These are phyloP conservation scores for Flaveria brownii DNA, from an alignment of 129 eudicot species.

Conservation along the genomic window DNA sequence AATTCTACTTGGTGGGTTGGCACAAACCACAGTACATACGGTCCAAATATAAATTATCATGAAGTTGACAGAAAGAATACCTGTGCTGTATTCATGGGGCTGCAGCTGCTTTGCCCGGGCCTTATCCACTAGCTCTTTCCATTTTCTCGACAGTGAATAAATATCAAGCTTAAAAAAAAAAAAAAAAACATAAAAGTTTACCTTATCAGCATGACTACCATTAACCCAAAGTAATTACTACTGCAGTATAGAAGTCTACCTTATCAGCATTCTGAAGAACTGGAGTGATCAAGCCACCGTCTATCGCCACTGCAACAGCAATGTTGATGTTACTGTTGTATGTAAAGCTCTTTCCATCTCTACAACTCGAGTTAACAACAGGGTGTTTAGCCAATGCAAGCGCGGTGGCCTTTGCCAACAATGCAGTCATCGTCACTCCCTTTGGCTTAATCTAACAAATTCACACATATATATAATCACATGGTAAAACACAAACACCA, in stretches of 20 bases:
- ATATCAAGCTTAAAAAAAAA: slow-evolving; percentile 69
- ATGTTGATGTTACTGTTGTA: slow-evolving; percentile 85
- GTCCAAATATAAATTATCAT: not conserved
- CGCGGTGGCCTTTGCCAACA: slow-evolving; percentile 92
- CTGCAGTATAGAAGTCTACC: slow-evolving; percentile 39
- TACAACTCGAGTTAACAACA: slow-evolving; percentile 89
- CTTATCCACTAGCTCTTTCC: slow-evolving; percentile 98
- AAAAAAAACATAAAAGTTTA: slow-evolving; percentile 7
- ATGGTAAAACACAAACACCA: not conserved
- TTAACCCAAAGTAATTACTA: slow-evolving; percentile 4
- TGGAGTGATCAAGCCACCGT: slow-evolving; percentile 95
- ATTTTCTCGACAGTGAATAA: slow-evolving; percentile 87
- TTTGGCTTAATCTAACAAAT: slow-evolving; percentile 68
- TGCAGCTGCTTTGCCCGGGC: slow-evolving; percentile 95
- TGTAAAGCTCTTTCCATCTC: slow-evolving; percentile 96
- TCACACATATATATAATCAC: not conserved
- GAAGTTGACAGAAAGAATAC: slow-evolving; percentile 41
- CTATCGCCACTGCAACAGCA: slow-evolving; percentile 96
- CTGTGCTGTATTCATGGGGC: slow-evolving; percentile 86
- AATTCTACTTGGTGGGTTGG: no score
- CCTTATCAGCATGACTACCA: slow-evolving; percentile 10
- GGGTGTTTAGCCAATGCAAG: slow-evolving; percentile 94
- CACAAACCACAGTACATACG: no score
- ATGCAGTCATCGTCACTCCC: slow-evolving; percentile 96
- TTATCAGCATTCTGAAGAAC: slow-evolving; percentile 97